phyloP scores from a whole-genome alignment of 2,329 filamentous ascomycete species.

The Xenoacremonium recifei region DNA sequence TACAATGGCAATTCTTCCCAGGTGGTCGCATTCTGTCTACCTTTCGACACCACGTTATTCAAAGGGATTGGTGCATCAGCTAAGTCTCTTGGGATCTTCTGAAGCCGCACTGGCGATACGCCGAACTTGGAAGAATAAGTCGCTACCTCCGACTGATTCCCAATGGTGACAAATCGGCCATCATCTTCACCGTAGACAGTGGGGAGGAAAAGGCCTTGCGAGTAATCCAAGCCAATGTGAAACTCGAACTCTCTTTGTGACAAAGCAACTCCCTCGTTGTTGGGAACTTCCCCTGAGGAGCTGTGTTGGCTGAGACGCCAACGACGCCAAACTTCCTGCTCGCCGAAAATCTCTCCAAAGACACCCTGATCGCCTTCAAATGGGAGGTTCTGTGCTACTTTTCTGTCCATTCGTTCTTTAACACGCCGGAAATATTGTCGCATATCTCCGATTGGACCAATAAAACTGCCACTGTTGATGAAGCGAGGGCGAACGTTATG shows the following conservation, averaged over 20 bases:
- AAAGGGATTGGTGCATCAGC: not conserved
- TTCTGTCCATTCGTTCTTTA: not conserved
- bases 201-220: conserved; percentile 3
- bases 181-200: conserved; percentile 3
- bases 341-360: not conserved
- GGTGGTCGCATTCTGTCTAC: not conserved
- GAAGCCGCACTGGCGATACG: not conserved
- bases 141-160: not conserved
- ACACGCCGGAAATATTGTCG: not conserved
- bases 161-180: not conserved
- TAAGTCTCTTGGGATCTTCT: not conserved
- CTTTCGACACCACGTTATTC: not conserved
- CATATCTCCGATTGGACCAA: not conserved
- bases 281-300: not conserved
- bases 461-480: not conserved
- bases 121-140: not conserved
- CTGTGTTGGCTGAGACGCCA: not conserved
- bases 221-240: conserved; percentile 4
- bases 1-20: conserved; percentile 1
- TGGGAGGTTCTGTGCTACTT: conserved; percentile 1
- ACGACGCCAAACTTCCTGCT: not conserved
- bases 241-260: conserved; percentile 1
- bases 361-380: conserved; percentile 29
- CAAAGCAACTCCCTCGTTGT: not conserved
- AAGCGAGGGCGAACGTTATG: not conserved